phyloP scores from a whole-genome alignment of 768 basidiomycete genomes.

The Hypsizygus marmoreus region DNA sequence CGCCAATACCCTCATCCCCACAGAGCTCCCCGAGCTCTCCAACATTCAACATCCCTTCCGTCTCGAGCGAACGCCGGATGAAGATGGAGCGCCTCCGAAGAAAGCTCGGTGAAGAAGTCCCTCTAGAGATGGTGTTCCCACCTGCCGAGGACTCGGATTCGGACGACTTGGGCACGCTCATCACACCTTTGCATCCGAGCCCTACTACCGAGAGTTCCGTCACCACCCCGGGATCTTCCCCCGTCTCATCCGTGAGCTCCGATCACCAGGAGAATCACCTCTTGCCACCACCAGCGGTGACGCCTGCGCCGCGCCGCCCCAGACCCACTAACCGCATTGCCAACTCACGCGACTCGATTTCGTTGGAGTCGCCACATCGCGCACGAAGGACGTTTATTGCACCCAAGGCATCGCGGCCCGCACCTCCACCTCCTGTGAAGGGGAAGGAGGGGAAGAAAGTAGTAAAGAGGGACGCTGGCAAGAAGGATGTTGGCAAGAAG shows the following conservation, averaged over 20 bases:
- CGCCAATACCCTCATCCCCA: constrained; percentile 13
- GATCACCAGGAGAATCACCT: background rate
- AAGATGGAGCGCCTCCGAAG: constrained; percentile 68
- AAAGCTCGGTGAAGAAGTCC: constrained; percentile 65
- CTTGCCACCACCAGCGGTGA: background rate
- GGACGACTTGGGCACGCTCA: too few relatives aligned
- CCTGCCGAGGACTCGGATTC: constrained; percentile 1
- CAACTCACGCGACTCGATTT: constrained; percentile 13
- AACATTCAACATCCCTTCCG: constrained; percentile 42
- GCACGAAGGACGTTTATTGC: background rate
- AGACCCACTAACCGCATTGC: constrained; percentile 11
- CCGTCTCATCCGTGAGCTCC: background rate
- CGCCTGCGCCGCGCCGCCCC: background rate
- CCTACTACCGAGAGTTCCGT: constrained; percentile 1
- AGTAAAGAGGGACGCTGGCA: too few relatives aligned
- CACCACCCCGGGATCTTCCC: constrained; percentile 2
- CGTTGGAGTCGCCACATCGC: background rate
- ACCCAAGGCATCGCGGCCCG: constrained; percentile 3
- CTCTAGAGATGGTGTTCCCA: constrained; percentile 64
- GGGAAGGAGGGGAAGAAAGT: too few relatives aligned
- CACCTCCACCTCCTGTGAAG: constrained; percentile 10
- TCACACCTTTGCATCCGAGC: constrained; percentile 4
- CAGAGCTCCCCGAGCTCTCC: constrained; percentile 31
- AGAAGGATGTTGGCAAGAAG: too few relatives aligned
- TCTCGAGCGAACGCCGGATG: constrained; percentile 42